Evolutionary conservation across 108 stramenopile genomes (phyloP).

Genomic region (Cylindrotheca closterium): DNA sequence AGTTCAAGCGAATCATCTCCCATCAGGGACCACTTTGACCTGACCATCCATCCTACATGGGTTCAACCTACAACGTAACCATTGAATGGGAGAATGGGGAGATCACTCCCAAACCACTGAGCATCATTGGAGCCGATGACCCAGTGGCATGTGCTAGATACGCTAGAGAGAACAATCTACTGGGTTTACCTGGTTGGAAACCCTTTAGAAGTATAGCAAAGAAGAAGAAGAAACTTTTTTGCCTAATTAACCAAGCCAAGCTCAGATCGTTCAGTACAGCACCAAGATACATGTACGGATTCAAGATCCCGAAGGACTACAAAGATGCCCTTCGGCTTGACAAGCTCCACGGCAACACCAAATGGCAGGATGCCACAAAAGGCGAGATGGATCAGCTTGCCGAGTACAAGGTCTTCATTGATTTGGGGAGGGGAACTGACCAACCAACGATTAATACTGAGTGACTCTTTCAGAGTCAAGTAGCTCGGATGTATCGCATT

Average conservation of each 20-base stretch:
- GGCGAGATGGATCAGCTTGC: constrained; percentile 16
- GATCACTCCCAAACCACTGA: no score
- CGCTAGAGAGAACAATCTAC: constrained; percentile 3
- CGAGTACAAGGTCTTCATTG: no score
- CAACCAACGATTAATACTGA: no score
- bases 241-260: constrained; percentile 10
- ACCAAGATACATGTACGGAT: constrained; percentile 24
- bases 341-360: no score
- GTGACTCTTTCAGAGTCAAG: no score
- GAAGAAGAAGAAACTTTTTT: no score
- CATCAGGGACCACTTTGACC: constrained; percentile 20
- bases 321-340: no score
- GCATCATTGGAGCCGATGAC: no score
- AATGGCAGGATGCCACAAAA: constrained; percentile 25
- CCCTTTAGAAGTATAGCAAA: constrained; percentile 5
- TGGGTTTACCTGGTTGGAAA: constrained; percentile 35
- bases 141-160: no score
- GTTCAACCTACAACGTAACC: constrained; percentile 17
- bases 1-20: no score
- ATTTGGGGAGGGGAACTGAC: constrained; percentile 10
- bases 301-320: constrained; percentile 15
- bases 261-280: not conserved
- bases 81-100: constrained; percentile 39
- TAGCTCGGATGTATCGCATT: no score
- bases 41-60: no score